Base-by-base conservation (phyloP, 495 filamentous ascomycete genomes). In the Neurospora hispaniola region DNA sequence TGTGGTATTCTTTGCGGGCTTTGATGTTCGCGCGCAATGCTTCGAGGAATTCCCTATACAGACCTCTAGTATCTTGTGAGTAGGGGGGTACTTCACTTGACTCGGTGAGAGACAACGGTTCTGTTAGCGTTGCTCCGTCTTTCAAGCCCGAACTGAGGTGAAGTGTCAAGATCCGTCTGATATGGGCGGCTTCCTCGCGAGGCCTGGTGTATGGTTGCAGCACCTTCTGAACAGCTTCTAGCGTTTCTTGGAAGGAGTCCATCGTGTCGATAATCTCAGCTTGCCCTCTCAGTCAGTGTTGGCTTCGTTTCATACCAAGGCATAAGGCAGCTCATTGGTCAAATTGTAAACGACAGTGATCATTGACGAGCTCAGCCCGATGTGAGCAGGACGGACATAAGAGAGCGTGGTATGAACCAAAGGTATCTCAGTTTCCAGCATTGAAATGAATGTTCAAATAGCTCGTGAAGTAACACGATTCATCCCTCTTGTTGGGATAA, bases 21-120 rank as follows among this genome's bases (percentile, higher is more conserved):
- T 84, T 82, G 43, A 89, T 78, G 74, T 90, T 90, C 46, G 85
- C 88, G 71, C 82, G 82, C n/a, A 90, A 78, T 4, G 88, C 88
- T 48, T 89, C 81, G 59, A 90, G 77, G 71, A 90, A 91, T 72
- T 88, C 82, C 72, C 79, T 78, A 31, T 83, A 82, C 2, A 78
- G 79, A n/a, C 81, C 83, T 1, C 77, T 77, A 0, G 79, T 71
- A 31, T 76, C 71, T 35, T 72, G 73, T 79, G 42, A 46, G 69
- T 43, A 18, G 71, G 69, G 80, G 27, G 66, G 74, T 69, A 20
- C 9, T 42, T 69, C 71, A 23, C 75, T 76, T 7, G 77, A 41
- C 7, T 83, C 81, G 18, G 82, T 72, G 11, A 86, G 81, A 18
- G 80, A 80, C 39, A 86, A 73, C 6, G 84, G 81, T 23, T 74